Conservation (phyloP, 2,329 filamentous ascomycete genomes). For the Phyllosticta capitalensis region DNA sequence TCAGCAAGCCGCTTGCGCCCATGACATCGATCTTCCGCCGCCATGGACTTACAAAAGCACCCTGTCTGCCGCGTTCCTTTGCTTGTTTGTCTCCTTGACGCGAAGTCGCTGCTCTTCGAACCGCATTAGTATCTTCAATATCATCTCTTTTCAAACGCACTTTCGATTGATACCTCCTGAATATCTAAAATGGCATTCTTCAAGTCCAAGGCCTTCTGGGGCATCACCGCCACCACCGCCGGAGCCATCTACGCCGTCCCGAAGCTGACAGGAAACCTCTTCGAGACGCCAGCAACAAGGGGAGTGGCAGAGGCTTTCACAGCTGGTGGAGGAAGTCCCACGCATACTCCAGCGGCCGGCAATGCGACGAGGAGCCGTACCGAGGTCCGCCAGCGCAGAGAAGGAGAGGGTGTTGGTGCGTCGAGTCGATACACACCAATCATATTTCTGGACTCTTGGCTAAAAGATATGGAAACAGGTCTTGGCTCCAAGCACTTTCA, state of each 20-base stretch:
- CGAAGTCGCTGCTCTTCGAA: background rate
- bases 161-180: background rate
- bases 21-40: background rate
- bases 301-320: slow-evolving; percentile 27
- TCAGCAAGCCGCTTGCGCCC: background rate
- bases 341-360: slow-evolving; percentile 22
- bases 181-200: slow-evolving; percentile 3
- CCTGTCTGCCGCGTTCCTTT: background rate
- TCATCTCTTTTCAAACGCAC: background rate
- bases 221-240: slow-evolving; percentile 16
- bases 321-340: slow-evolving; percentile 22
- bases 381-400: slow-evolving; percentile 18
- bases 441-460: too few species aligned
- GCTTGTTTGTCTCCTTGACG: background rate
- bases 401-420: slow-evolving; percentile 20
- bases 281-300: slow-evolving; percentile 26
- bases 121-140: background rate
- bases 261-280: slow-evolving; percentile 29
- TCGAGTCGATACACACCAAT: slow-evolving; percentile 7
- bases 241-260: slow-evolving; percentile 28
- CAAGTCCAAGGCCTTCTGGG: slow-evolving; percentile 7
- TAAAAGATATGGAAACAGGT: slow-evolving; percentile 12
- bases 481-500: slow-evolving; percentile 12
- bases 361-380: slow-evolving; percentile 18
- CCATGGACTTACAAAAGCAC: background rate